These are phyloP conservation scores for Suillus subalutaceus DNA, from an alignment of 768 basidiomycete species.

Conservation along the genomic window DNA sequence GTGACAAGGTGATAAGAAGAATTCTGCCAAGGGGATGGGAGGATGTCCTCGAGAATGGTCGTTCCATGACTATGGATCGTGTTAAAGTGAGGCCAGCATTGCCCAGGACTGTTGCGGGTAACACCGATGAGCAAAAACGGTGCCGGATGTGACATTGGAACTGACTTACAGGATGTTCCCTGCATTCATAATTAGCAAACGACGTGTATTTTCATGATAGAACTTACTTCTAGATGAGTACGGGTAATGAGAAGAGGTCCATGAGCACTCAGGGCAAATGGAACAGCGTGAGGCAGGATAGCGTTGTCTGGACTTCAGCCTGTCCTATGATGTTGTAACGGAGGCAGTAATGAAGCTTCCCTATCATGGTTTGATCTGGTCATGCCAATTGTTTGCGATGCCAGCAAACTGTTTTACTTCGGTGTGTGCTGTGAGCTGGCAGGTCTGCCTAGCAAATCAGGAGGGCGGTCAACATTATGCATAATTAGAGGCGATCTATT, in stretches of 20 bases:
- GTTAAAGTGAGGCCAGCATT: slow-evolving; percentile 25
- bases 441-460: neutral
- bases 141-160: neutral
- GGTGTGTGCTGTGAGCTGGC: neutral
- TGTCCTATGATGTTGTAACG: slow-evolving; percentile 9
- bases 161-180: slow-evolving; percentile 28
- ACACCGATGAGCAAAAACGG: neutral
- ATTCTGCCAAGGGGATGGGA: slow-evolving; percentile 15
- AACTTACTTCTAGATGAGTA: slow-evolving; percentile 24
- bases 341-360: slow-evolving; percentile 26
- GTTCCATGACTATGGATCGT: neutral
- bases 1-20: slow-evolving; percentile 37
- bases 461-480: neutral
- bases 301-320: slow-evolving; percentile 29
- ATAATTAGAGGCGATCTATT: neutral
- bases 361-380: slow-evolving; percentile 1
- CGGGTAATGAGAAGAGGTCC: slow-evolving; percentile 32
- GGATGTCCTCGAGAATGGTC: slow-evolving; percentile 17
- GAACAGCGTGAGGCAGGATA: slow-evolving; percentile 23
- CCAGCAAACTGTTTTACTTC: neutral
- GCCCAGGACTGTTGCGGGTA: slow-evolving; percentile 23
- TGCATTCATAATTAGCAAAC: slow-evolving; percentile 10
- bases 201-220: neutral
- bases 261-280: slow-evolving; percentile 23
- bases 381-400: neutral